Evolutionary conservation across 2,329 filamentous ascomycete species (phyloP).

Genomic region (Aphanocladium album): DNA sequence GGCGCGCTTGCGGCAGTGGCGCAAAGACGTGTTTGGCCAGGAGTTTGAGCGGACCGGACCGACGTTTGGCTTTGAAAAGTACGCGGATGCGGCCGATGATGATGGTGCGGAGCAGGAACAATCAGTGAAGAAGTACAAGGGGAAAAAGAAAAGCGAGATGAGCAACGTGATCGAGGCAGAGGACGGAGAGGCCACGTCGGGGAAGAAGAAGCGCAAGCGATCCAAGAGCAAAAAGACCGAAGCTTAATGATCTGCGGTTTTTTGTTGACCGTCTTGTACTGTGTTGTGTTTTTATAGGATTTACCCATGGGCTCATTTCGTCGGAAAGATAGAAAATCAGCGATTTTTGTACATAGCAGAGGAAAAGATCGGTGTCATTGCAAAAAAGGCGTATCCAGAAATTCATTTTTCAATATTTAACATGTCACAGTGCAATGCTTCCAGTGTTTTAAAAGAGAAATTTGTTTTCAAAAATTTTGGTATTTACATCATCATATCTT

Average conservation of each 20-base stretch:
- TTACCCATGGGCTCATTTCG: background rate
- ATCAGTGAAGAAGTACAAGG: constrained; percentile 22
- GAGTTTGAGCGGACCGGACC: constrained; percentile 54
- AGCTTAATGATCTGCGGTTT: constrained; percentile 16
- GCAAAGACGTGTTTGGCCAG: constrained; percentile 56
- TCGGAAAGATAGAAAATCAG: too few species aligned
- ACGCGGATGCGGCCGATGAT: constrained; percentile 27
- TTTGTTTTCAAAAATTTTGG: too few species aligned
- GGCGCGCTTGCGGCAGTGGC: constrained; percentile 82
- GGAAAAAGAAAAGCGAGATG: background rate
- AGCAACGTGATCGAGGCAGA: constrained; percentile 23
- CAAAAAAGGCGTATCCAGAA: background rate
- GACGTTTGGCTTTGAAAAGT: constrained; percentile 51
- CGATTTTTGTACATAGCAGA: constrained; percentile 2
- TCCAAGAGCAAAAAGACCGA: constrained; percentile 40
- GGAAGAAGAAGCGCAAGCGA: constrained; percentile 43
- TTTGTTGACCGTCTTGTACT: background rate
- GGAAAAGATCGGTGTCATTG: background rate
- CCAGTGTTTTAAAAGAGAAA: too few species aligned
- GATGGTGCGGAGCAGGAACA: constrained; percentile 13
- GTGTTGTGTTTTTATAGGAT: background rate
- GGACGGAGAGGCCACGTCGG: constrained; percentile 18
- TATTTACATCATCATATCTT: too few species aligned
- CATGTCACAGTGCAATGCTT: background rate
- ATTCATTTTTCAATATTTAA: background rate